Base-by-base conservation (phyloP, 306 rosid species). In the Cucurbita argyrosperma region DNA sequence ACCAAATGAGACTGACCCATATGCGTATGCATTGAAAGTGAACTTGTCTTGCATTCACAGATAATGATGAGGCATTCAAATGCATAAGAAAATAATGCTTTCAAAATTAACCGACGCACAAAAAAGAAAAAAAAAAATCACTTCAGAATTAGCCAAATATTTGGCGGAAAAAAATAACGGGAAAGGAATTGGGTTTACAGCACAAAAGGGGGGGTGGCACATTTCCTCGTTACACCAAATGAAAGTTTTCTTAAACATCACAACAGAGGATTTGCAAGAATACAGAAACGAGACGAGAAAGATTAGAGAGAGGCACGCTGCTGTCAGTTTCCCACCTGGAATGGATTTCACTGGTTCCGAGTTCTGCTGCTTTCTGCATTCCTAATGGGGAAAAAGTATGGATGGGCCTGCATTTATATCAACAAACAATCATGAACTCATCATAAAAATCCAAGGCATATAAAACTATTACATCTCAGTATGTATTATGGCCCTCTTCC, bases 281-380 rank as follows among this genome's bases (percentile, higher is more conserved):
- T 67, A 67, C 39, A 67, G 72, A 46, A 12, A 3, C 46, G 15
- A 46, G 19, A 3, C 46, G 15, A 64, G 51, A 42, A 16, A 8
- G 26, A 64, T 64, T 49, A 40, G 71, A 64, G 70, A 37, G n/a
- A 13, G 43, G 46, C 46, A 18, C 53, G 46, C 40, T 47, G 4
- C 4, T 46, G 55, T 67, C 73, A 67, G 73, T 21, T 67, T 64
- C 56, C 73, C 40, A 46, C 40, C 73, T 81, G 67, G 79, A 86
- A 70, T 79, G 83, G 78, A 72, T 58, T 65, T 80, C 78, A 82
- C 55, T 86, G 96, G 75, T 82, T 19, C n/a, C 92, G 97, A 77
- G 80, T 71, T 85, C 78, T 74, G 84, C 81, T 80, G 57, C 47
- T 85, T 74, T 85, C 83, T 26, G 83, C 86, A 73, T 76, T 78